These are phyloP conservation scores for Asparagopsis taxiformis DNA, from an alignment of 31 red algal genomes.

Conservation along the genomic window DNA sequence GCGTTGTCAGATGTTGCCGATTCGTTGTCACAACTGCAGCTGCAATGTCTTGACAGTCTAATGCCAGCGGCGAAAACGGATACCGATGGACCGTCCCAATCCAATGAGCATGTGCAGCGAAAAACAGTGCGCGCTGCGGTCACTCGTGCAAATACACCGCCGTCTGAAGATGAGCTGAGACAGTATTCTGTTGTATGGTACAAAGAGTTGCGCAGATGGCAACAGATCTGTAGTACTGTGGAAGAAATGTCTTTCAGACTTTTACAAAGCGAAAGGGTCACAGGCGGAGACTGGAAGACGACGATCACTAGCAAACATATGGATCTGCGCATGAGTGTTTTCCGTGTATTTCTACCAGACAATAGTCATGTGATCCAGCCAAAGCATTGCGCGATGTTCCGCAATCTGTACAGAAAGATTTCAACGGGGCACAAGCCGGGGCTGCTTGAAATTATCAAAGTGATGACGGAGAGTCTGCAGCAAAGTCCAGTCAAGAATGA, in stretches of 20 bases:
- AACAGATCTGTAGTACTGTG: not conserved
- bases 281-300: not conserved
- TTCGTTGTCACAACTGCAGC: too few species aligned
- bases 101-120: not conserved
- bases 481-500: slow-evolving; percentile 14
- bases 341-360: slow-evolving; percentile 16
- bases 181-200: not conserved
- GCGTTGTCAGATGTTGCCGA: not conserved
- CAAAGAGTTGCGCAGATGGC: not conserved
- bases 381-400: not conserved
- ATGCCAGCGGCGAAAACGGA: too few species aligned
- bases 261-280: not conserved
- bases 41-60: too few species aligned
- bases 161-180: not conserved
- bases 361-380: not conserved
- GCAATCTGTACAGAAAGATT: not conserved
- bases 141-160: not conserved
- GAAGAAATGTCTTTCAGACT: not conserved
- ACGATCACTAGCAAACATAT: not conserved
- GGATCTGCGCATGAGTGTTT: slow-evolving; percentile 23
- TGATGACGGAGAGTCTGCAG: not conserved
- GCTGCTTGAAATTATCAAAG: not conserved
- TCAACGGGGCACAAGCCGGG: not conserved
- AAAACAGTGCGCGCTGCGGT: not conserved
- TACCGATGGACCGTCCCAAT: too few species aligned